Conservation (phyloP, 768 basidiomycete genomes). For the Rhodosporidiobolus odoratus region DNA sequence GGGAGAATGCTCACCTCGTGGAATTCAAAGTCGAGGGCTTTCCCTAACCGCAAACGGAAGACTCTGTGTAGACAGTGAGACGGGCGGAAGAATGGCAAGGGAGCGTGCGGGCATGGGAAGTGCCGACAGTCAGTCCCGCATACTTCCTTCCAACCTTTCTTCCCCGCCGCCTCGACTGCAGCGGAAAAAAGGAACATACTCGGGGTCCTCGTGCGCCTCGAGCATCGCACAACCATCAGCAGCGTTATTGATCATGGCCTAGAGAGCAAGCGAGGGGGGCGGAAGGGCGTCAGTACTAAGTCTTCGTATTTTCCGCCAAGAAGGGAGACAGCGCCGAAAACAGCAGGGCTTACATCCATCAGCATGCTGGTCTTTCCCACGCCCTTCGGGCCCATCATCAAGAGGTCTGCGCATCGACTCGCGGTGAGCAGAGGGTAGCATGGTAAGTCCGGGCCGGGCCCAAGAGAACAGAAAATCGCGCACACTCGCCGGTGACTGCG, state of each 20-base stretch:
- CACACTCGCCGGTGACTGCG: slow-evolving; percentile 28
- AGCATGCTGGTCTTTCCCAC: slow-evolving; percentile 23
- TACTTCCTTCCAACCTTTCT: no score
- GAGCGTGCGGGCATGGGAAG: no score
- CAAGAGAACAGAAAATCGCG: background rate
- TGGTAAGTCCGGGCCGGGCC: background rate
- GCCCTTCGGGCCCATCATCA: slow-evolving; percentile 29
- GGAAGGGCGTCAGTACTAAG: background rate
- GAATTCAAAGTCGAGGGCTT: slow-evolving; percentile 78
- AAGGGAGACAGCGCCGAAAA: background rate
- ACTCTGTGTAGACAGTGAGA: no score
- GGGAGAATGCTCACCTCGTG: slow-evolving; percentile 58
- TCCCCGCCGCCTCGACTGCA: no score
- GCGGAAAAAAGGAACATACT: slow-evolving; percentile 54
- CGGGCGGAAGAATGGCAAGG: no score
- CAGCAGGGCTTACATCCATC: background rate
- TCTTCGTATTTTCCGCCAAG: no score
- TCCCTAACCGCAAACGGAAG: slow-evolving; percentile 72
- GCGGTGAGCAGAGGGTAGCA: background rate
- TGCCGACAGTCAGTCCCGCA: no score
- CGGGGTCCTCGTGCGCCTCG: slow-evolving; percentile 78
- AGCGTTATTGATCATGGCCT: slow-evolving; percentile 33
- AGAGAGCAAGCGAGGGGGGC: background rate
- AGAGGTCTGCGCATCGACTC: slow-evolving; percentile 15
- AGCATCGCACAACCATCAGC: slow-evolving; percentile 59